phyloP scores from a whole-genome alignment of 768 basidiomycete genomes.

The Tricholoma matsutake region DNA sequence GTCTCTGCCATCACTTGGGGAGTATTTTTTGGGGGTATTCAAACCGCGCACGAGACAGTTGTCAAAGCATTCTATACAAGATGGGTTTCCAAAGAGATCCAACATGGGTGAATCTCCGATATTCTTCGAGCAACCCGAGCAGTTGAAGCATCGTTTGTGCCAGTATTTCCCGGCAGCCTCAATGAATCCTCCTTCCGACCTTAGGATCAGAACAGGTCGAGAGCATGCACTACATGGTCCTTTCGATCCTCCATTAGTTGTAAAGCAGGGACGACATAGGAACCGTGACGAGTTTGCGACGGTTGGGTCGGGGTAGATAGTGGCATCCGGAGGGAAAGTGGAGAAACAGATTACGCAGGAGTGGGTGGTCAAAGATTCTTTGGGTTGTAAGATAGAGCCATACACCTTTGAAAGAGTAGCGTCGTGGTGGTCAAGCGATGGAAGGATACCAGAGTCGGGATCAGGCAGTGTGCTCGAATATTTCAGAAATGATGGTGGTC shows the following conservation, averaged over 20 bases:
- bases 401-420: constrained; percentile 78
- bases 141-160: constrained; percentile 82
- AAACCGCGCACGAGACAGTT: constrained; percentile 59
- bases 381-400: constrained; percentile 79
- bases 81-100: constrained; percentile 78
- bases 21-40: constrained; percentile 42
- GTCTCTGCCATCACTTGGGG: constrained; percentile 23
- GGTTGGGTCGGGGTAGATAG: constrained; percentile 77
- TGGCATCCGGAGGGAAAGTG: constrained; percentile 76
- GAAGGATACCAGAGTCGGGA: constrained; percentile 59
- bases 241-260: constrained; percentile 69
- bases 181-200: constrained; percentile 75
- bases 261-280: constrained; percentile 74
- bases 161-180: constrained; percentile 69
- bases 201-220: constrained; percentile 70
- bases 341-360: constrained; percentile 64
- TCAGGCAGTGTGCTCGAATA: constrained; percentile 47
- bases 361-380: constrained; percentile 66
- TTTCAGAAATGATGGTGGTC: constrained; percentile 60
- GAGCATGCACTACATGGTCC: constrained; percentile 67
- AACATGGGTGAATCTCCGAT: constrained; percentile 77
- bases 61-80: constrained; percentile 80
- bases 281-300: constrained; percentile 47
- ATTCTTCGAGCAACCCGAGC: constrained; percentile 67
- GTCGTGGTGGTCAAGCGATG: constrained; percentile 46